These are phyloP conservation scores for Sistotremastrum niveocremeum DNA, from an alignment of 768 basidiomycete species.

Conservation along the genomic window DNA sequence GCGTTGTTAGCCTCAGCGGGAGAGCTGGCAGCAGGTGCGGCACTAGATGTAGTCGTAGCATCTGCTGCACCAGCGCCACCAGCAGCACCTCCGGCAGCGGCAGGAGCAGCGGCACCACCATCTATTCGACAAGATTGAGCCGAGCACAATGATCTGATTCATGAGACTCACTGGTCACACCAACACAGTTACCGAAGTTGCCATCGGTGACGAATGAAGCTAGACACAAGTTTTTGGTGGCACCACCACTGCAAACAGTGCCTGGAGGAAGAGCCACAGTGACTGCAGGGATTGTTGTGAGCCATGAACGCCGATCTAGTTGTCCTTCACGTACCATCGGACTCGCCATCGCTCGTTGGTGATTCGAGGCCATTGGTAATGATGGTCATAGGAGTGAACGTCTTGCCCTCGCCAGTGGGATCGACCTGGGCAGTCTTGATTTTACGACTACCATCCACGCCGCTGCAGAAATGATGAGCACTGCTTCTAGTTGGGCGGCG, in stretches of 20 bases:
- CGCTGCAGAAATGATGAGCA: constrained; percentile 14
- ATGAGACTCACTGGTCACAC: constrained; percentile 14
- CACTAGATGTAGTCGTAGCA: background rate
- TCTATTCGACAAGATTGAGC: constrained; percentile 1
- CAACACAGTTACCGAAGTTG: constrained; percentile 43
- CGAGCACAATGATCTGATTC: constrained; percentile 12
- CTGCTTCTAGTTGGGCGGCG: background rate
- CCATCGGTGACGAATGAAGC: constrained; percentile 35
- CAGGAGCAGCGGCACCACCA: constrained; percentile 5
- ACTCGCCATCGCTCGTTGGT: constrained; percentile 1
- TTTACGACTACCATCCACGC: constrained; percentile 33
- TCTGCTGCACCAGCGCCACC: constrained; percentile 1
- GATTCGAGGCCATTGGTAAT: constrained; percentile 26
- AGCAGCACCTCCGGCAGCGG: constrained; percentile 2
- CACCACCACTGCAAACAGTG: constrained; percentile 38
- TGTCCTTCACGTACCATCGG: background rate
- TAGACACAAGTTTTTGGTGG: constrained; percentile 31
- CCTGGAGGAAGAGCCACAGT: constrained; percentile 32
- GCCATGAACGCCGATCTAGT: constrained; percentile 23
- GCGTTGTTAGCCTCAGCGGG: constrained; percentile 3
- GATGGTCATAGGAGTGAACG: constrained; percentile 25
- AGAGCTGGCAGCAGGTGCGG: constrained; percentile 1
- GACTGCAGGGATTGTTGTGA: constrained; percentile 25
- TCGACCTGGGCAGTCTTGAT: constrained; percentile 31
- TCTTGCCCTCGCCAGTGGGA: constrained; percentile 22